These are phyloP conservation scores for Zelonia costaricensis DNA, from an alignment of 208 protist genomes.

Conservation along the genomic window DNA sequence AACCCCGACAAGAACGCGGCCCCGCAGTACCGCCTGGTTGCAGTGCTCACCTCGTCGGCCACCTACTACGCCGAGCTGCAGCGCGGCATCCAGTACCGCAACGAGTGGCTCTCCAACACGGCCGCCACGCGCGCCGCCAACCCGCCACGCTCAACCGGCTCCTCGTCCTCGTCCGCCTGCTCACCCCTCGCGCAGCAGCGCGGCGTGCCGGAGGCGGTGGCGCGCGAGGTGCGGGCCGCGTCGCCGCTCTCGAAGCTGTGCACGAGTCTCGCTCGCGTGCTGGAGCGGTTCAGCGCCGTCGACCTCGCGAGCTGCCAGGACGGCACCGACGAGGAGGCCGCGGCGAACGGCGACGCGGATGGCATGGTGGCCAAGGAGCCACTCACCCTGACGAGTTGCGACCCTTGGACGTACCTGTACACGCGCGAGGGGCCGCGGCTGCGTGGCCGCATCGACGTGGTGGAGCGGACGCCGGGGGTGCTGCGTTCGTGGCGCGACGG, in stretches of 20 bases:
- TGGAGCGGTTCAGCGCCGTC: conserved; percentile 21
- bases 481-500: conserved; percentile 70
- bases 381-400: not conserved
- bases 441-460: conserved; percentile 48
- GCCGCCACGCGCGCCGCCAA: conserved; percentile 2
- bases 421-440: conserved; percentile 46
- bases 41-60: conserved; percentile 71
- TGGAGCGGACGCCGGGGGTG: conserved; percentile 39
- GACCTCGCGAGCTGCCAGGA: not conserved
- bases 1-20: conserved; percentile 11
- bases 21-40: conserved; percentile 73
- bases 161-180: not conserved
- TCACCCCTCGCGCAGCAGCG: not conserved
- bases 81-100: conserved; percentile 21
- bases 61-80: conserved; percentile 32
- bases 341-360: not conserved
- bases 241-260: conserved; percentile 30
- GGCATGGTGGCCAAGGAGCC: not conserved
- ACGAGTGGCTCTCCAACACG: conserved; percentile 17
- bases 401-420: conserved; percentile 40
- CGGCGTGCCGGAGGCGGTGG: conserved; percentile 18
- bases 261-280: conserved; percentile 16
- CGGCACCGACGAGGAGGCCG: not conserved
- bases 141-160: not conserved
- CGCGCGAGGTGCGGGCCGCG: conserved; percentile 11